Percentiles rank a stretch among this genome's conserved stretches.
phyloP scores from a whole-genome alignment of 2,329 filamentous ascomycete genomes.

The Alternaria triticina region DNA sequence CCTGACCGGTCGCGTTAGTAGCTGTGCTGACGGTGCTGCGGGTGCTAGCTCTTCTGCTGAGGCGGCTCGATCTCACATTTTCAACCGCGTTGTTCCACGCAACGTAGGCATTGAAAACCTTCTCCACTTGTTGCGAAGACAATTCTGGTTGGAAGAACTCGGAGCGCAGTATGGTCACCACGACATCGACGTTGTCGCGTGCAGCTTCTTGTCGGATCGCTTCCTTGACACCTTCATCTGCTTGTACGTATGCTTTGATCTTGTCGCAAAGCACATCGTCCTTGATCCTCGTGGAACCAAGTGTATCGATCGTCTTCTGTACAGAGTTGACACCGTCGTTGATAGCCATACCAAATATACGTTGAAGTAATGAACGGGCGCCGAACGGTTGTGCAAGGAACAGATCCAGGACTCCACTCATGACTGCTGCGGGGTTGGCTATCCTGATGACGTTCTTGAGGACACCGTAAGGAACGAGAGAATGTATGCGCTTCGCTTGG shows the following conservation, averaged over 20 bases:
- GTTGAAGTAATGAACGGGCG: conserved; percentile 85
- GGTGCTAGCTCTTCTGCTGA: conserved; percentile 43
- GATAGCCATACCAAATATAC: conserved; percentile 90
- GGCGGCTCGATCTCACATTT: conserved; percentile 59
- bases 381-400: conserved; percentile 97
- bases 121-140: conserved; percentile 75
- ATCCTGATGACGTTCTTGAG: conserved; percentile 97
- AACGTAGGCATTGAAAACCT: conserved; percentile 91
- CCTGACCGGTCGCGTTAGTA: conserved; percentile 44
- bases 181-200: conserved; percentile 77
- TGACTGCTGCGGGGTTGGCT: conserved; percentile 94
- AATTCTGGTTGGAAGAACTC: conserved; percentile 77
- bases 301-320: conserved; percentile 82
- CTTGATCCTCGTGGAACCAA: conserved; percentile 75
- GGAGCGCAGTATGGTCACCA: conserved; percentile 83
- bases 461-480: conserved; percentile 87
- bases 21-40: conserved; percentile 39
- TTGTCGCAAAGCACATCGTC: conserved; percentile 81
- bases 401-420: conserved; percentile 92
- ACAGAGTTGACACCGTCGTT: conserved; percentile 88
- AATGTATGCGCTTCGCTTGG: conserved; percentile 92
- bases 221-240: conserved; percentile 76
- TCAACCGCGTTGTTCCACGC: conserved; percentile 96
- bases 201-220: conserved; percentile 75
- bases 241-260: conserved; percentile 77